Conservation (phyloP, 2,329 filamentous ascomycete genomes). For the Helotiales sp. region DNA sequence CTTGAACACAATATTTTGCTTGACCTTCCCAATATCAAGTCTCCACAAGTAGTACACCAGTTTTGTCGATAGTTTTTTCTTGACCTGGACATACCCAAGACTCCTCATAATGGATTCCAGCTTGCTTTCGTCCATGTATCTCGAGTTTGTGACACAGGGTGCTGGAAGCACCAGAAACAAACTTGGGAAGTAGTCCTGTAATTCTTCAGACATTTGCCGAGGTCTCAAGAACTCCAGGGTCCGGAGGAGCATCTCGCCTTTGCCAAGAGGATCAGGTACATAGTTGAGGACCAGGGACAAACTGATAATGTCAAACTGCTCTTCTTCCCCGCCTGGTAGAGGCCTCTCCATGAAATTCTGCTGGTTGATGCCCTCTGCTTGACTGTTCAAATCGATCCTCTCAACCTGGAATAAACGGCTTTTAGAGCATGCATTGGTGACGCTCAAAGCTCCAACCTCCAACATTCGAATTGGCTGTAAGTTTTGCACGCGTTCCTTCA, state of each 20-base stretch:
- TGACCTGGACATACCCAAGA: slow-evolving; percentile 68
- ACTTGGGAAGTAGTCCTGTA: slow-evolving; percentile 55
- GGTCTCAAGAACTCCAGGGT: slow-evolving; percentile 68
- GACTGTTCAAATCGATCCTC: slow-evolving; percentile 88
- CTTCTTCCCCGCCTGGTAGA: slow-evolving; percentile 58
- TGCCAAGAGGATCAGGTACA: slow-evolving; percentile 71
- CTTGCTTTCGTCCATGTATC: slow-evolving; percentile 76
- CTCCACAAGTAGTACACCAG: slow-evolving; percentile 89
- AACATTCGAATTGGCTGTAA: slow-evolving; percentile 61
- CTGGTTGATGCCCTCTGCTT: slow-evolving; percentile 75
- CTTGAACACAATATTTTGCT: slow-evolving; percentile 46
- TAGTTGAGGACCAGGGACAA: slow-evolving; percentile 93
- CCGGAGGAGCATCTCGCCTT: slow-evolving; percentile 83
- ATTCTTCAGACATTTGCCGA: slow-evolving; percentile 23
- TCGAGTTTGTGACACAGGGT: slow-evolving; percentile 85
- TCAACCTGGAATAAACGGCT: slow-evolving; percentile 70
- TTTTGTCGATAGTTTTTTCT: slow-evolving; percentile 76
- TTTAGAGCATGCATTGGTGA: slow-evolving; percentile 78
- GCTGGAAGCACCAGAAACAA: slow-evolving; percentile 89
- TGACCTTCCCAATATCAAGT: slow-evolving; percentile 27
- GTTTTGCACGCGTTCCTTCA: slow-evolving; percentile 25
- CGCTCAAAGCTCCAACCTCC: slow-evolving; percentile 86
- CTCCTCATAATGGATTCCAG: slow-evolving; percentile 72
- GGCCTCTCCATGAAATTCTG: slow-evolving; percentile 95
- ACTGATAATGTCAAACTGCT: slow-evolving; percentile 86